These are phyloP conservation scores for Apiosordaria backusii DNA, from an alignment of 495 filamentous ascomycete species.

Conservation along the genomic window DNA sequence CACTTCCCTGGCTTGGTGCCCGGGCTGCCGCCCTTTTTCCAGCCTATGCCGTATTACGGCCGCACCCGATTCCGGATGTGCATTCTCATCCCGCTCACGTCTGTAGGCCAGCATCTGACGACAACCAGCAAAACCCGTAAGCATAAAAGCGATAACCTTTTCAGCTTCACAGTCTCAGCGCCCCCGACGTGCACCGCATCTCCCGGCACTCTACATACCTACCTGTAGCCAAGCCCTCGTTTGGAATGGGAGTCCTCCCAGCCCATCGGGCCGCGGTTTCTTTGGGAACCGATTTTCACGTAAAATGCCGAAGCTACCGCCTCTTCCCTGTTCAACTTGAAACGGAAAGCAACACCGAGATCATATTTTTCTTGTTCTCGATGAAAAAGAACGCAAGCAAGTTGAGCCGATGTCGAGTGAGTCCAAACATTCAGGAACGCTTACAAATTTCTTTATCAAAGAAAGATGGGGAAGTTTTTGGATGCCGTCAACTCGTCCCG, in stretches of 20 bases:
- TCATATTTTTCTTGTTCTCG: not conserved
- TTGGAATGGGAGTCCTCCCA: not conserved
- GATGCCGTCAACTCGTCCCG: not conserved
- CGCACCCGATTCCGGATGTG: not conserved
- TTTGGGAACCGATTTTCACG: not conserved
- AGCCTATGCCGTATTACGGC: too few species aligned
- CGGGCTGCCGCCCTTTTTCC: not conserved
- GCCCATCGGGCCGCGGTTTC: not conserved
- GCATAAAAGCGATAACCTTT: not conserved
- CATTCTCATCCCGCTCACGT: not conserved
- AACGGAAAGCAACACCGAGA: not conserved
- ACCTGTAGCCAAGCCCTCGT: slow-evolving; percentile 4
- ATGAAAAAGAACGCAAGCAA: not conserved
- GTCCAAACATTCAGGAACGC: not conserved
- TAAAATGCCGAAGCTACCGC: not conserved
- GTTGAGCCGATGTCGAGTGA: not conserved
- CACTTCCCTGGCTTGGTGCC: not conserved
- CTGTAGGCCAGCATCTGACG: not conserved
- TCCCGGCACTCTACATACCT: not conserved
- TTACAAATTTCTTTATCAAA: too few species aligned
- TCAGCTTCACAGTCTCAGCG: too few species aligned
- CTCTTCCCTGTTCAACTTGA: not conserved
- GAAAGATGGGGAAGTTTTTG: not conserved
- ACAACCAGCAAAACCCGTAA: not conserved
- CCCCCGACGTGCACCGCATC: not conserved